Conservation (phyloP, 176 grass and related monocot species). For the Juncus effusus region DNA sequence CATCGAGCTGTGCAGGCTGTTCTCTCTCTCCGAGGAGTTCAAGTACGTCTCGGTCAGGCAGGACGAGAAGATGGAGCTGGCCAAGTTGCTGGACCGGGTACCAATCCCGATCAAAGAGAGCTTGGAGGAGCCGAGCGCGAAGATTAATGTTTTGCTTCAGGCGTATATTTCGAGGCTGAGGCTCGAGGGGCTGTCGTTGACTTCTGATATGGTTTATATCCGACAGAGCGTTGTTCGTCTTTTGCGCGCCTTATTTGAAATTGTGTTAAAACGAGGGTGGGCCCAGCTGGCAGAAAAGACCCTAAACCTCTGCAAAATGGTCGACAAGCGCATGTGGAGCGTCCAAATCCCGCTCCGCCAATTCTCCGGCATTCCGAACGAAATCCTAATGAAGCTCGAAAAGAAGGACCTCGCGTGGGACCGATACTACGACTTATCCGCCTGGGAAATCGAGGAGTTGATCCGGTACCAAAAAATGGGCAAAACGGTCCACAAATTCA, state of each 20-base stretch:
- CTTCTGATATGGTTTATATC: conserved; percentile 95
- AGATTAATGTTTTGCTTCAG: conserved; percentile 96
- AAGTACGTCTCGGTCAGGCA: conserved; percentile 89
- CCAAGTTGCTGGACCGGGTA: conserved; percentile 87
- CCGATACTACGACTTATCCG: conserved; percentile 83
- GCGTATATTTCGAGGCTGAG: conserved; percentile 88
- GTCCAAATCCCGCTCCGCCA: conserved; percentile 89
- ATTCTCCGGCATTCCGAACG: conserved; percentile 89
- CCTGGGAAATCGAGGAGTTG: conserved; percentile 85
- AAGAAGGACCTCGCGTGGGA: conserved; percentile 96
- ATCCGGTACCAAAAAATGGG: conserved; percentile 72
- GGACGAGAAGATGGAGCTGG: conserved; percentile 97
- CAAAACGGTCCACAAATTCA: conserved; percentile 70
- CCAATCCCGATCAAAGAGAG: conserved; percentile 99
- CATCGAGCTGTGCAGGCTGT: conserved; percentile 80
- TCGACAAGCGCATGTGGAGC: conserved; percentile 95
- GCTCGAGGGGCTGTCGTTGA: conserved; percentile 86
- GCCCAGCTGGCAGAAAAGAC: conserved; percentile 89
- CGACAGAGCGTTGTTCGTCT: conserved; percentile 91
- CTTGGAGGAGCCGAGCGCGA: conserved; percentile 92
- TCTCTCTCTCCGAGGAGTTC: conserved; percentile 94
- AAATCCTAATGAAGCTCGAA: conserved; percentile 93
- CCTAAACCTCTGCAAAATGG: conserved; percentile 94
- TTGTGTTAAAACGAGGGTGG: conserved; percentile 93
- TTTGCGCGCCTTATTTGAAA: conserved; percentile 74